Evolutionary conservation across 1,139 yeast species (phyloP).

Genomic region (Yamadazyma triangularis): DNA sequence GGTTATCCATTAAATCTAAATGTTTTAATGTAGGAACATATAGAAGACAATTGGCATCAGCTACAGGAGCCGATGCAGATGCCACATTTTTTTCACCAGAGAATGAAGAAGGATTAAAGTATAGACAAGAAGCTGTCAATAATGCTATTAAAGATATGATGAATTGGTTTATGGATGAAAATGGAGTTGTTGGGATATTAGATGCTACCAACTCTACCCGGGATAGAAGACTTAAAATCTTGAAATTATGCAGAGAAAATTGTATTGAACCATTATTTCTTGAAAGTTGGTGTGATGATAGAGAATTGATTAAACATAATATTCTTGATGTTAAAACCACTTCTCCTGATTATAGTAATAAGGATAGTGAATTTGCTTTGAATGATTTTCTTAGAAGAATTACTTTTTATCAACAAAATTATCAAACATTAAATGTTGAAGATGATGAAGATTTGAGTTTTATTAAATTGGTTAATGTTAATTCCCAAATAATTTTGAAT

Average conservation of each 20-base stretch:
- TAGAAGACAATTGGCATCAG: conserved; percentile 55
- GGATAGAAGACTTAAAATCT: conserved; percentile 63
- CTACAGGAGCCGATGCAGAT: conserved; percentile 18
- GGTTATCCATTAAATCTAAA: conserved; percentile 85
- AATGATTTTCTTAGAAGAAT: conserved; percentile 72
- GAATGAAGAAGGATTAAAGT: conserved; percentile 58
- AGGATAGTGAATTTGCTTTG: conserved; percentile 68
- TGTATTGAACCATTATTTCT: conserved; percentile 85
- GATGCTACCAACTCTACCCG: conserved; percentile 82
- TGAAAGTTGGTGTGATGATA: conserved; percentile 88
- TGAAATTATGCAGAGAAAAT: conserved; percentile 58
- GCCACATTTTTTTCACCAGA: conserved; percentile 77
- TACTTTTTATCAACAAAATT: conserved; percentile 63
- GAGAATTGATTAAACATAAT: conserved; percentile 71
- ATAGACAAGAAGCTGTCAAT: conserved; percentile 66
- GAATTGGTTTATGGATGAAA: conserved; percentile 76
- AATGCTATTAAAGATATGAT: conserved; percentile 80
- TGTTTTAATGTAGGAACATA: conserved; percentile 89
- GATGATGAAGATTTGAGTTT: conserved; percentile 69
- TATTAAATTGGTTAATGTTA: conserved; percentile 82
- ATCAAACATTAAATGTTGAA: conserved; percentile 63
- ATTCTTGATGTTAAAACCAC: conserved; percentile 81
- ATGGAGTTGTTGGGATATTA: conserved; percentile 85
- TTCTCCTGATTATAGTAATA: conserved; percentile 79
- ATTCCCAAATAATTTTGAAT: conserved; percentile 83